Evolutionary conservation across 768 basidiomycete genomes (phyloP), one percentile per base, ranked within the genome.

Genomic region (Hemileccinum rubropunctum): DNA sequence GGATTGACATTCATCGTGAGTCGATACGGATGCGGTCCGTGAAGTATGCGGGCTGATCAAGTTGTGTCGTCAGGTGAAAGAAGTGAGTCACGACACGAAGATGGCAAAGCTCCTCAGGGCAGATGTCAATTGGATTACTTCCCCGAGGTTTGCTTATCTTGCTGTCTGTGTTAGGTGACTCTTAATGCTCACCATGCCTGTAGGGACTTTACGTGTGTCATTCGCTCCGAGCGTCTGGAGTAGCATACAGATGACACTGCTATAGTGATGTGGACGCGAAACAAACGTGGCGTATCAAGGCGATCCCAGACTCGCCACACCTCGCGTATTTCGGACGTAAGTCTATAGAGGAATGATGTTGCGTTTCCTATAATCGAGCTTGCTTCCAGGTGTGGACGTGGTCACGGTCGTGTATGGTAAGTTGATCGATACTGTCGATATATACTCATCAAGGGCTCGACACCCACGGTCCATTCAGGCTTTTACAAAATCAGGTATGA

Each of bases 51-150:
- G 18, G 41, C 51, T 60, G 8, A 58, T 45, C 9, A 15, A 40
- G 18, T 30, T 8, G n/a, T 15, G n/a, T 28, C 52, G 2, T 35
- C 11, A 89, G 88, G 79, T 91, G 50, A 80, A 79, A 63, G 87
- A 92, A 66, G 76, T 95, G 46, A 86, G 80, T 57, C 93, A 95
- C 58, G 91, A 93, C 59, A 67, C 77, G 3, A 86, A 80, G 62
- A 71, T 83, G 45, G 92, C 88, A 1, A 84, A 77, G 63, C 77
- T 91, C 15, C 61, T 83, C 6, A 76, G 80, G 44, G 78, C 83
- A n/a, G 86, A 91, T 52, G 86, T 94, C 53, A 89, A 87, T 53
- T 95, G 89, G 82, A 80, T 82, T 45, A 95, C 93, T 11, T 78
- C 76, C 28, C 86, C 84, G 21, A 77, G 83, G 85, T 82, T 49